These are phyloP conservation scores for Amanita molliuscula DNA, from an alignment of 768 basidiomycete species.

Conservation along the genomic window DNA sequence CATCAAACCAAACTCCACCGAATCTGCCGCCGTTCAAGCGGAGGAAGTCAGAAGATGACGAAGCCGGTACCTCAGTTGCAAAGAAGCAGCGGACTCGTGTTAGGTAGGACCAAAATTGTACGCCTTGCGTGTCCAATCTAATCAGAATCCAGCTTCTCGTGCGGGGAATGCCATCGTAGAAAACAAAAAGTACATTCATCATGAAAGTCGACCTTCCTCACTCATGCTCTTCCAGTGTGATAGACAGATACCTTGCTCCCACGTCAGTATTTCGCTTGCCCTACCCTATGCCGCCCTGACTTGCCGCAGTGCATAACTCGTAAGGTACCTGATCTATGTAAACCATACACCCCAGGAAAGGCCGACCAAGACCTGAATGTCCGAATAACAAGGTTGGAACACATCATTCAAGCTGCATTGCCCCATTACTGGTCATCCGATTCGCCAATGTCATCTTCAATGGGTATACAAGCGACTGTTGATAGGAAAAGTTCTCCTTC, in stretches of 20 bases:
- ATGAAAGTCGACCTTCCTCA: background rate
- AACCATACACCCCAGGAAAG: conserved; percentile 83
- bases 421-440: conserved; percentile 55
- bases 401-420: conserved; percentile 70
- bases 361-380: conserved; percentile 72
- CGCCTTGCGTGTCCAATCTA: conserved; percentile 4
- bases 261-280: conserved; percentile 36
- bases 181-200: conserved; percentile 63
- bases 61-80: conserved; percentile 25
- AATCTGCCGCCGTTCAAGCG: conserved; percentile 31
- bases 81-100: conserved; percentile 74
- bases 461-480: conserved; percentile 13
- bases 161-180: conserved; percentile 79
- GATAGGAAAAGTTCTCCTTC: conserved; percentile 37
- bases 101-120: conserved; percentile 36
- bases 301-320: conserved; percentile 60
- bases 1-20: conserved; percentile 17
- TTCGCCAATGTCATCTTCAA: conserved; percentile 13
- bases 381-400: conserved; percentile 67
- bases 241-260: conserved; percentile 75
- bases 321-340: conserved; percentile 82
- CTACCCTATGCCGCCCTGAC: conserved; percentile 10
- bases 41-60: conserved; percentile 58
- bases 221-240: conserved; percentile 49
- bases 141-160: conserved; percentile 52